These are phyloP conservation scores for Trametes versicolor DNA, from an alignment of 1,284 basidiomycete species.

Conservation along the genomic window DNA sequence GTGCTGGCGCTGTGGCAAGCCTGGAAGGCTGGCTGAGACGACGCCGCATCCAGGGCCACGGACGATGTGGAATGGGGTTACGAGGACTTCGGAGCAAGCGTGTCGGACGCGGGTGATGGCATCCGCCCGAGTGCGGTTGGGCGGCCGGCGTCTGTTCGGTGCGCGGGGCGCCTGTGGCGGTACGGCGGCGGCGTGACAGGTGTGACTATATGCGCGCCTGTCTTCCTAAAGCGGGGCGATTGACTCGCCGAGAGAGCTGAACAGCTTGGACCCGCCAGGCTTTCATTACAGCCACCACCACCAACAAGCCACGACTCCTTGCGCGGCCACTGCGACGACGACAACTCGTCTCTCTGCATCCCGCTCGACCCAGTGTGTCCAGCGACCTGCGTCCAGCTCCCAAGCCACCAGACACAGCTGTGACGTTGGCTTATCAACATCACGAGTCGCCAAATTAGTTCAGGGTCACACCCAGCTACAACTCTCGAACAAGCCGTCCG, in stretches of 20 bases:
- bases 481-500: constrained; percentile 14
- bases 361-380: background rate
- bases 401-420: background rate
- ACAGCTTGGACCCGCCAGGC: constrained; percentile 13
- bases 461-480: constrained; percentile 22
- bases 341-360: constrained; percentile 10
- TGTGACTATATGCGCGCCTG: constrained; percentile 17
- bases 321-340: constrained; percentile 26
- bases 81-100: background rate
- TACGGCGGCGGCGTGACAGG: constrained; percentile 9
- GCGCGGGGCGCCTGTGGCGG: constrained; percentile 7
- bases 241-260: constrained; percentile 18
- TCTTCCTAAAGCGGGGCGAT: constrained; percentile 18
- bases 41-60: background rate
- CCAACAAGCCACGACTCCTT: constrained; percentile 18
- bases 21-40: no score
- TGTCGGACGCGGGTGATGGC: constrained; percentile 6
- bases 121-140: background rate
- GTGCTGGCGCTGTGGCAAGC: background rate
- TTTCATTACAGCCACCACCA: constrained; percentile 31
- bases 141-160: constrained; percentile 4
- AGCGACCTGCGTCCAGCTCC: background rate
- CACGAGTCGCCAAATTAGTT: constrained; percentile 28
- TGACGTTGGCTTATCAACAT: constrained; percentile 25
- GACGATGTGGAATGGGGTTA: background rate